Conservation (phyloP, 352 stramenopile species). For the Globisporangium nagaii region DNA sequence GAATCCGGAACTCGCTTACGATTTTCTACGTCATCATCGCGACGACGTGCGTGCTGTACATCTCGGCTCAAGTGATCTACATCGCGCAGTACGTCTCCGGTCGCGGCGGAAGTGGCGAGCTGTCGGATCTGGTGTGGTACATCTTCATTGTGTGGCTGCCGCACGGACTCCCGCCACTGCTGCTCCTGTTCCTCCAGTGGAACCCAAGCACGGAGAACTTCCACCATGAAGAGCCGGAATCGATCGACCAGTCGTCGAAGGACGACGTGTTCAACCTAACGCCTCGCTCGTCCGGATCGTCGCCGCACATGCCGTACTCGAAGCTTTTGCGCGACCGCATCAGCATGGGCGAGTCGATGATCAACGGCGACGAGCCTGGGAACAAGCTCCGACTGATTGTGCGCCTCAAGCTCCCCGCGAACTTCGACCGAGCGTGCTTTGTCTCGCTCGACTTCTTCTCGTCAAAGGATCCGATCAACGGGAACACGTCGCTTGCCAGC, state of each 20-base stretch:
- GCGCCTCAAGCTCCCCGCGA: constrained; percentile 69
- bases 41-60: constrained; percentile 82
- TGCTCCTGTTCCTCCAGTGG: constrained; percentile 84
- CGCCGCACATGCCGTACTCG: constrained; percentile 79
- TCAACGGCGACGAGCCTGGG: constrained; percentile 75
- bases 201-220: constrained; percentile 74
- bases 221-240: constrained; percentile 51
- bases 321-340: constrained; percentile 63
- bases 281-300: constrained; percentile 66
- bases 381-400: constrained; percentile 82
- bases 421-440: constrained; percentile 76
- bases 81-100: constrained; percentile 79
- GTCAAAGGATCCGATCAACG: constrained; percentile 56
- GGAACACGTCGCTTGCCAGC: constrained; percentile 38
- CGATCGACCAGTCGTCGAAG: constrained; percentile 64
- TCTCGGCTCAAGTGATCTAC: constrained; percentile 85
- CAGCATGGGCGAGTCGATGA: constrained; percentile 70
- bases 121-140: constrained; percentile 84
- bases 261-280: constrained; percentile 85
- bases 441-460: constrained; percentile 83
- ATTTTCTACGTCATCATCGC: constrained; percentile 88
- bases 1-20: constrained; percentile 79
- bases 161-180: constrained; percentile 60
- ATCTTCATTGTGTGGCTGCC: constrained; percentile 86
- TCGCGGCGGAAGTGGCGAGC: constrained; percentile 44